Conservation (phyloP, 2,329 filamentous ascomycete species). For the Plenodomus lindquistii region DNA sequence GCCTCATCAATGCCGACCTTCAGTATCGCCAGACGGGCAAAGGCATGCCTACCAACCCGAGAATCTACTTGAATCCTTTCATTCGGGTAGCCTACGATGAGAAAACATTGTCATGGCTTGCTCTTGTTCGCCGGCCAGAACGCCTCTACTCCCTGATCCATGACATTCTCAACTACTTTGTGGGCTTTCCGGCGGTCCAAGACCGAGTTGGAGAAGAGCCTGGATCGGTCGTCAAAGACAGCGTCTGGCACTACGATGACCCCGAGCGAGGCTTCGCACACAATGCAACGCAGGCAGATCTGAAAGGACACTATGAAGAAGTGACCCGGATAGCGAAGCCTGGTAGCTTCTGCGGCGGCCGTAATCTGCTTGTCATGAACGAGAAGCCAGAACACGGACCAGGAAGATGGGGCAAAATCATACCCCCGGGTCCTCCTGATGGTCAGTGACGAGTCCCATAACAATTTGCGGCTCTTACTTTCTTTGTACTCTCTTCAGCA, state of each 20-base stretch:
- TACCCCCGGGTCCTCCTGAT: conserved; percentile 25
- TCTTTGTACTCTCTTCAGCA: not conserved
- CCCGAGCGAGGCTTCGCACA: conserved; percentile 24
- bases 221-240: conserved; percentile 59
- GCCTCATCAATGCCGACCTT: conserved; percentile 53
- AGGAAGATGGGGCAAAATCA: conserved; percentile 40
- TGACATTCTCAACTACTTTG: conserved; percentile 59
- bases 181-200: conserved; percentile 63
- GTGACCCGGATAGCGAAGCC: conserved; percentile 52
- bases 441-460: not conserved
- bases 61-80: conserved; percentile 75
- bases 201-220: conserved; percentile 62
- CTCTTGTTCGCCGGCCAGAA: conserved; percentile 66
- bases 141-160: conserved; percentile 65
- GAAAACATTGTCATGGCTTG: conserved; percentile 61
- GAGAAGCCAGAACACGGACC: conserved; percentile 37
- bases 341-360: conserved; percentile 61
- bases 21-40: conserved; percentile 42
- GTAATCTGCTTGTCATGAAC: conserved; percentile 56
- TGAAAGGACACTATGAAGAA: conserved; percentile 37
- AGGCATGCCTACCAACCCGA: conserved; percentile 51
- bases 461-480: not conserved
- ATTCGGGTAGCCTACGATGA: conserved; percentile 71
- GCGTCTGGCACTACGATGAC: conserved; percentile 54
- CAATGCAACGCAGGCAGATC: conserved; percentile 29